A percentile compares a stretch with the other conserved stretches of the same genome.
phyloP scores from a whole-genome alignment of 2,329 filamentous ascomycete species.

The Cyclaneusma minus region DNA sequence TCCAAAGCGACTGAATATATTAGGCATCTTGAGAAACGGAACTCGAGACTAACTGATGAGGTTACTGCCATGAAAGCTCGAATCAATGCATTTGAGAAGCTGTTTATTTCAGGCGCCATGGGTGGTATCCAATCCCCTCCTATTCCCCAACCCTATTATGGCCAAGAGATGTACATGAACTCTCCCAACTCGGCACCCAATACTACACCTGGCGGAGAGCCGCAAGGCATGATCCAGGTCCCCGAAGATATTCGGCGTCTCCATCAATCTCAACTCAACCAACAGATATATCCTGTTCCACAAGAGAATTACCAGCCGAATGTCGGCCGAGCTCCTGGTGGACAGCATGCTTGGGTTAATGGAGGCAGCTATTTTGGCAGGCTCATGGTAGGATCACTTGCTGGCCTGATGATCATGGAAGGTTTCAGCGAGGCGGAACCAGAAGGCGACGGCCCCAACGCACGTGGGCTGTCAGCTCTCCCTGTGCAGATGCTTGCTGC shows the following conservation, averaged over 20 bases:
- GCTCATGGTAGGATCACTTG: constrained; percentile 84
- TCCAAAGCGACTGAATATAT: constrained; percentile 97
- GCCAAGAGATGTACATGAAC: constrained; percentile 23
- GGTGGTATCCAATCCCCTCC: constrained; percentile 33
- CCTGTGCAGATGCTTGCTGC: constrained; percentile 41
- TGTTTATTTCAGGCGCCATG: constrained; percentile 66
- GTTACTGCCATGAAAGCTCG: constrained; percentile 65
- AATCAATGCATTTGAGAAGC: constrained; percentile 59
- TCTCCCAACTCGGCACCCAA: constrained; percentile 21
- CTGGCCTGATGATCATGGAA: constrained; percentile 83
- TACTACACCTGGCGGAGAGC: constrained; percentile 19
- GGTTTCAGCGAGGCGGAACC: constrained; percentile 51
- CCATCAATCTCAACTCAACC: constrained; percentile 10
- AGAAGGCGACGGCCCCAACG: constrained; percentile 45
- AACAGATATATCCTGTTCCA: constrained; percentile 18
- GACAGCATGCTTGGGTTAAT: constrained; percentile 40
- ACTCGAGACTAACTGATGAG: constrained; percentile 67
- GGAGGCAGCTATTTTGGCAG: constrained; percentile 48
- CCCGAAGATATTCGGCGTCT: constrained; percentile 41
- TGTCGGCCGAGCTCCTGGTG: constrained; percentile 37
- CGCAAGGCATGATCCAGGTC: constrained; percentile 48
- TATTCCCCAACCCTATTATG: constrained; percentile 21
- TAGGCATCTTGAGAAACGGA: constrained; percentile 79
- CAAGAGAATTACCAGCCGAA: constrained; percentile 29
- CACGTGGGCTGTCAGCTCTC: constrained; percentile 50